Base-by-base conservation (phyloP, 78 protist genomes). In the Thecamonas trahens region DNA sequence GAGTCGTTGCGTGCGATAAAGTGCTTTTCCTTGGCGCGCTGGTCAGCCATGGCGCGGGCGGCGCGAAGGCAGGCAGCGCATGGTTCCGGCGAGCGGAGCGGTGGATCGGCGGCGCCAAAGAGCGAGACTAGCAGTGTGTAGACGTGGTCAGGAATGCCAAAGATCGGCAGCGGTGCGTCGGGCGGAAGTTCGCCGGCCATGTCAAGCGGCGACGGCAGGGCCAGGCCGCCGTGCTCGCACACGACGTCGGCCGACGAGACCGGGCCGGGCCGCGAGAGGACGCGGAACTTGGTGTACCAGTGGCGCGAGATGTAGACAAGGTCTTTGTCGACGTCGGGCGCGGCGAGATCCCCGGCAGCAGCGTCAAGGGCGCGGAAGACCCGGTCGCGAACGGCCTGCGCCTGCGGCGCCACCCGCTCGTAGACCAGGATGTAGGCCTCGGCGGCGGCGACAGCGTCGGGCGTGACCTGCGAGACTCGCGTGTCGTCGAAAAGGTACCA, bases 401-500 rank as follows among this genome's bases (percentile, higher is more conserved):
- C n/a, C 52, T 39, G 17, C 3, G 17, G 44, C 17, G 7, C 17
- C 44, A 39, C 4, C 47, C 80, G 60, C 49, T 28, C 32, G 66
- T 77, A 77, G 71, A 71, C 55, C 31, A 77, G 67, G 18, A 77
- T 54, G 24, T 77, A 77, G n/a, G 77, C 83, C 31, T 65, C 82
- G 22, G 60, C 15, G 15, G 39, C 15, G 22, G 15, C n/a, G 38
- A 66, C 28, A 8, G 11, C 39, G 40, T 37, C 37, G 20, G 20
- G 45, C 9, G 13, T 1, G 35, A 0, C 62, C 24, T 11, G 32
- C 28, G 9, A 31, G 32, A 45, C 67, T 9, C 4, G 18, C 20
- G 45, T 0, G 68, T 82, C 87, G 60, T 82, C 79, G 20, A 64
- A 82, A 44, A 53, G 37, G 57, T 55, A 13, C 88, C 88, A 83